Base-by-base conservation (phyloP, 1,284 basidiomycete species). In the Takashimella koratensis region DNA sequence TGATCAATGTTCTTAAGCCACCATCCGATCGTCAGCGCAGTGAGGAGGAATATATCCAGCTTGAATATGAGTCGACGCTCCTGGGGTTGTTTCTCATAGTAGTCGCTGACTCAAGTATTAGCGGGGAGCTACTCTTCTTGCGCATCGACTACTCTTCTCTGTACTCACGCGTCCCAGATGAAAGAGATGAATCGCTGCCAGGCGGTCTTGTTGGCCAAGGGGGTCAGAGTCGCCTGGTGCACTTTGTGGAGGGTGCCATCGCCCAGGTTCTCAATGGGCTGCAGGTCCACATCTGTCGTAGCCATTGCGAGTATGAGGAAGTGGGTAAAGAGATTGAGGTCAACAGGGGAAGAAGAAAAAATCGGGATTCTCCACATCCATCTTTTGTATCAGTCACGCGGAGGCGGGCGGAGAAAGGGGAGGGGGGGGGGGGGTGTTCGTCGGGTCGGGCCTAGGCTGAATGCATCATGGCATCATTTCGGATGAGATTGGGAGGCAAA, bases 11-110 rank as follows among this genome's bases (percentile, higher is more conserved):
- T 36, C 39, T 60, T 60, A 40, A 60, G 51, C 52, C 47, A 54
- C 48, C 53, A 59, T 13, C 60, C 60, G 41, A 59, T 36, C 21
- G 56, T 54, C 41, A 59, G 42, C 13, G 42, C 48, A 10, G 54
- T 40, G 21, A 64, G 45, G 53, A 64, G 59, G 51, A 47, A 53
- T 20, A 43, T 51, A 46, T 64, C 63, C 13, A 64, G 52, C 45
- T 64, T 64, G 48, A 51, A 54, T 2, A 64, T 58, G 13, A 64
- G 60, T 36, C 24, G 25, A 21, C 63, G 45, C 44, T 64, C 63
- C 11, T 56, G 58, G 44, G 52, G 49, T 3, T 59, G 59, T 39
- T 64, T 64, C 25, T 57, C 55, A 43, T 64, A 61, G 45, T 57
- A 64, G 46, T 64, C 62, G 25, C 62, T 64, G 36, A 22, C n/a